Base-by-base conservation (phyloP, 805 yeast genomes). In the Lachancea thermotolerans region DNA sequence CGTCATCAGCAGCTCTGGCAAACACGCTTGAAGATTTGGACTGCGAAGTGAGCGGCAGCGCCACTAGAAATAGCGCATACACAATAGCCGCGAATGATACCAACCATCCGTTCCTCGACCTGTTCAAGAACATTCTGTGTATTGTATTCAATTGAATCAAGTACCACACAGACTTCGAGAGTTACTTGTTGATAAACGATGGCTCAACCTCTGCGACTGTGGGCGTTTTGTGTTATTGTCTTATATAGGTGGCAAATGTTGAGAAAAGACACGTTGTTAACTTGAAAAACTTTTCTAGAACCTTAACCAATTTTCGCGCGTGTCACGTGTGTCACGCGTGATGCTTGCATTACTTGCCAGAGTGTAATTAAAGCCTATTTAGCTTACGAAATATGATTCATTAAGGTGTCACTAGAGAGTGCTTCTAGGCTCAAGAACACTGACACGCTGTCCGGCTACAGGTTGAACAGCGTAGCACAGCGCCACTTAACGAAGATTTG, bases 1-100 rank as follows among this genome's bases (percentile, higher is more conserved):
- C 63, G 15, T 68, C 72, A 25, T 57, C 68, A n/a, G 65, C 56
- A 36, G 58, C 68, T 46, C 67, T 66, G 25, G 64, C 62, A 34
- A 68, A 40, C 42, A 60, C 53, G 36, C 56, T 53, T 46, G 62
- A 54, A 35, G 60, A 60, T 52, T 54, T 52, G 30, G 61, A 56
- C 11, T 49, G 53, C 21, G 44, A 28, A 28, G 56, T 51, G 15
- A 60, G 47, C 35, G 68, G 67, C 36, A 62, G 47, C 7, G 59
- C 53, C 11, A 64, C 57, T 42, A 60, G 47, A 42, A 64, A 56
- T 16, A 64, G 47, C 33, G 63, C 55, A 39, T 64, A 64, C 11
- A 62, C 33, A 39, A 62, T 37, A 44, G 49, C 55, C 58, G 65
- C 70, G 61, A 59, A 78, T 74, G 86, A 68, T 66, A 48, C 57